Percentiles rank a stretch among this genome's conserved stretches.
Conservation (phyloP, 768 basidiomycete species). For the Leccinellum luteum region DNA sequence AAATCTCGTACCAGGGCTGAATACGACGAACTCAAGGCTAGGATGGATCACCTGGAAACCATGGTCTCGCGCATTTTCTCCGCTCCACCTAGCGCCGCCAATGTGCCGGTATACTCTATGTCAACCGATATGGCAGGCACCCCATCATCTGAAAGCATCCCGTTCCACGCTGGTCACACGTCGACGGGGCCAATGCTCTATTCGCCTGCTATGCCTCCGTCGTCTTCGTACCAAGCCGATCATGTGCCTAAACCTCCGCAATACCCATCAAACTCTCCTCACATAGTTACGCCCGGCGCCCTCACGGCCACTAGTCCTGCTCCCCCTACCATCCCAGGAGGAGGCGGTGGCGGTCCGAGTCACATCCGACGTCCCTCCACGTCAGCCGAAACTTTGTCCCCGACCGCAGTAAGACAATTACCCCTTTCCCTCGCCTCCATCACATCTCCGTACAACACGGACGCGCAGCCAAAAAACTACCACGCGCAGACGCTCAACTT, state of each 20-base stretch:
- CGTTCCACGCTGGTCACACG: constrained; percentile 29
- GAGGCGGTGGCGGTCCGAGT: constrained; percentile 15
- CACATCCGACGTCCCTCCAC: constrained; percentile 28
- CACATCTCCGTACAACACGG: constrained; percentile 38
- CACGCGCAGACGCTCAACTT: constrained; percentile 69
- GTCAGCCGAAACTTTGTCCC: constrained; percentile 29
- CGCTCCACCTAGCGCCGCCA: constrained; percentile 26
- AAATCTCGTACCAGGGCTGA: constrained; percentile 44
- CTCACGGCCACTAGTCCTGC: constrained; percentile 20
- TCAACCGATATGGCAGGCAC: constrained; percentile 30
- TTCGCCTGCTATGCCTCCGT: constrained; percentile 16
- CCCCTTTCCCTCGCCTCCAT: constrained; percentile 42
- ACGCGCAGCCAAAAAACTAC: constrained; percentile 67
- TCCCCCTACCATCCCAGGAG: constrained; percentile 9
- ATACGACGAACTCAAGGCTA: constrained; percentile 57
- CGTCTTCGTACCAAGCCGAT: constrained; percentile 26
- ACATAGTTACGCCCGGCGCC: constrained; percentile 21
- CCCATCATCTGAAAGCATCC: constrained; percentile 23
- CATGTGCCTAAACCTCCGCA: constrained; percentile 22
- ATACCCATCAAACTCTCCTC: constrained; percentile 30
- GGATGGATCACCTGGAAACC: constrained; percentile 59
- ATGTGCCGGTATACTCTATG: constrained; percentile 30
- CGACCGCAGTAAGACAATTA: constrained; percentile 35
- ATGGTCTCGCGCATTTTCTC: constrained; percentile 44
- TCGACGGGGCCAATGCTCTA: constrained; percentile 28